Conservation (phyloP, 2,329 filamentous ascomycete genomes). For the Paraphaeosphaeria sporulosa region DNA sequence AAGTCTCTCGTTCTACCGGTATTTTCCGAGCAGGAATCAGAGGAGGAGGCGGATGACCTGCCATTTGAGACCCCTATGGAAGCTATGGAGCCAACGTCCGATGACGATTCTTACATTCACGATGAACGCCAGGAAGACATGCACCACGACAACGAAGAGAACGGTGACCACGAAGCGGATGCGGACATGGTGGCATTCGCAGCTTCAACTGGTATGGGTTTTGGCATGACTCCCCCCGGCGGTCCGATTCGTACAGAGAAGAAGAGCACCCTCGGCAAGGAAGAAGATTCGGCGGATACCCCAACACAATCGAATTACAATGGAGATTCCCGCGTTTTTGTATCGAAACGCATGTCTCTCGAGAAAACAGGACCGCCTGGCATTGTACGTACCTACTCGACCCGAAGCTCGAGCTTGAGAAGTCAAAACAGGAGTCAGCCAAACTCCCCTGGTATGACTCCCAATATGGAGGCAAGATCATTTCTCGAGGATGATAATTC, state of each 20-base stretch:
- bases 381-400: conserved; percentile 45
- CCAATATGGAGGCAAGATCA: conserved; percentile 28
- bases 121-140: conserved; percentile 30
- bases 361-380: conserved; percentile 42
- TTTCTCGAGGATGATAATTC: conserved; percentile 39
- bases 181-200: conserved; percentile 44
- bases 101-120: conserved; percentile 32
- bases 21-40: conserved; percentile 6
- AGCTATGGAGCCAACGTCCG: conserved; percentile 29
- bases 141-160: conserved; percentile 16
- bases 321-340: conserved; percentile 39
- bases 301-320: conserved; percentile 31
- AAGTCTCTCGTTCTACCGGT: conserved; percentile 30
- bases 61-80: conserved; percentile 37
- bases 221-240: conserved; percentile 23
- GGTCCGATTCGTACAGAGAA: conserved; percentile 27
- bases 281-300: conserved; percentile 28
- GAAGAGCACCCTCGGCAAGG: conserved; percentile 19
- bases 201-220: conserved; percentile 41
- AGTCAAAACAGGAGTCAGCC: conserved; percentile 30
- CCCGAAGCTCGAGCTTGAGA: conserved; percentile 36
- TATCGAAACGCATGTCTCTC: conserved; percentile 47
- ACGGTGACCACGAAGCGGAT: conserved; percentile 25
- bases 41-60: conserved; percentile 18
- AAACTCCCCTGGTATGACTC: conserved; percentile 14